Conservation (phyloP, 139 green algal genomes). For the Marvania coccoides region DNA sequence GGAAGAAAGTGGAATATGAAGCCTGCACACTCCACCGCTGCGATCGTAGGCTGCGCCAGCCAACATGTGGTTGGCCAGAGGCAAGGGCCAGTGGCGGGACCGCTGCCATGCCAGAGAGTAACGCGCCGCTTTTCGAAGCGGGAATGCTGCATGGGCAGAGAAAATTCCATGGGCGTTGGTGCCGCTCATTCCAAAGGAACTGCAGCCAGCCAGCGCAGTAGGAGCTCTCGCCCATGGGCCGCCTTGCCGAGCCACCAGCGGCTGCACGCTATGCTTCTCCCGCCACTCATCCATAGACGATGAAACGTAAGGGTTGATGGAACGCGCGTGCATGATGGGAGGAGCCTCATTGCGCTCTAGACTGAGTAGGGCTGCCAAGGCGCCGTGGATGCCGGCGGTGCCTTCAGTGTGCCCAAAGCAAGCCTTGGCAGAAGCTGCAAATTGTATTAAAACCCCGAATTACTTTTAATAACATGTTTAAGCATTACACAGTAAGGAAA, state of each 20-base stretch:
- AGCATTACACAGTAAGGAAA: too few species aligned
- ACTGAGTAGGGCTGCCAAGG: constrained; percentile 27
- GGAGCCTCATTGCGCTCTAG: constrained; percentile 6
- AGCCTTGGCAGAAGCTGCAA: constrained; percentile 62
- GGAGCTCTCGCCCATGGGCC: neutral
- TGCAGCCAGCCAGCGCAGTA: neutral
- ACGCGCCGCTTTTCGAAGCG: neutral
- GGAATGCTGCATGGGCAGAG: neutral
- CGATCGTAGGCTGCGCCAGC: neutral
- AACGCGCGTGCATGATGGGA: constrained; percentile 46
- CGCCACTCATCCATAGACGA: constrained; percentile 6
- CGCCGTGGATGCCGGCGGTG: constrained; percentile 51
- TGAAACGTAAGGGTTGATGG: constrained; percentile 54
- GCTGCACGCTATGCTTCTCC: neutral
- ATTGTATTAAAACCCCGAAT: too few species aligned
- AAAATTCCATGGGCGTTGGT: constrained; percentile 17
- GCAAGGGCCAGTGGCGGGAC: constrained; percentile 8
- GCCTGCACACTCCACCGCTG: neutral
- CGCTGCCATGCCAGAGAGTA: constrained; percentile 3
- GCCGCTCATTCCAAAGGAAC: constrained; percentile 36
- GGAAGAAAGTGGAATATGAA: neutral
- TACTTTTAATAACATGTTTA: too few species aligned
- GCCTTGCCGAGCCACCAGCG: neutral
- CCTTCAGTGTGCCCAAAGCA: constrained; percentile 67
- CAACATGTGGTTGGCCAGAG: constrained; percentile 6